Evolutionary conservation across 176 grass and related monocot genomes (phyloP).

Genomic region (Raddia distichophylla): DNA sequence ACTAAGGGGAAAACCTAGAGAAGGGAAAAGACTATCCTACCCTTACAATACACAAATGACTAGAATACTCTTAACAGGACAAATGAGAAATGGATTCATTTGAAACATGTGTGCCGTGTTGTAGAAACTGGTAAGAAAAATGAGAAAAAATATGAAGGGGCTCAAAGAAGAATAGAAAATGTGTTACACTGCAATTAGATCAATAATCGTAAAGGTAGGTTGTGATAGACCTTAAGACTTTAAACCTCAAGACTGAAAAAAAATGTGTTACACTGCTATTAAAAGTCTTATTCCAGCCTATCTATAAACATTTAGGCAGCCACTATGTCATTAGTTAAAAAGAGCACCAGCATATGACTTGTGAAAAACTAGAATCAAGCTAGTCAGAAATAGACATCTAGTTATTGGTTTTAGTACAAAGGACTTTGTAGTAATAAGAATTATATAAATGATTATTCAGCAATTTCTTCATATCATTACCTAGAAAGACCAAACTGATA

Average conservation of each 20-base stretch:
- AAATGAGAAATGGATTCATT: background rate
- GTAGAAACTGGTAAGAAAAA: background rate
- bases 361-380: background rate
- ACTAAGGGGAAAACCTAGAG: too few species aligned
- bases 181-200: background rate
- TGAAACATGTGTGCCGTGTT: background rate
- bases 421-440: background rate
- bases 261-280: too few species aligned
- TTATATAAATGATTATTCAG: background rate
- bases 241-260: background rate
- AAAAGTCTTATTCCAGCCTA: background rate
- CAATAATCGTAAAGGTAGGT: background rate
- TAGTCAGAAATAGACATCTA: background rate
- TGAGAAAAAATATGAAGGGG: background rate
- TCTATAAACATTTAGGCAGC: background rate
- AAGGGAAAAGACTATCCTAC: too few species aligned
- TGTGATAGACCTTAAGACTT: background rate
- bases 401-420: background rate
- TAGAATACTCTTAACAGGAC: too few species aligned
- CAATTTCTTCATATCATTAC: background rate
- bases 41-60: too few species aligned
- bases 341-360: background rate
- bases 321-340: background rate
- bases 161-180: background rate
- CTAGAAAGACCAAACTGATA: background rate